Conservation (phyloP, 139 green algal genomes). For the Coelastrella sp. region DNA sequence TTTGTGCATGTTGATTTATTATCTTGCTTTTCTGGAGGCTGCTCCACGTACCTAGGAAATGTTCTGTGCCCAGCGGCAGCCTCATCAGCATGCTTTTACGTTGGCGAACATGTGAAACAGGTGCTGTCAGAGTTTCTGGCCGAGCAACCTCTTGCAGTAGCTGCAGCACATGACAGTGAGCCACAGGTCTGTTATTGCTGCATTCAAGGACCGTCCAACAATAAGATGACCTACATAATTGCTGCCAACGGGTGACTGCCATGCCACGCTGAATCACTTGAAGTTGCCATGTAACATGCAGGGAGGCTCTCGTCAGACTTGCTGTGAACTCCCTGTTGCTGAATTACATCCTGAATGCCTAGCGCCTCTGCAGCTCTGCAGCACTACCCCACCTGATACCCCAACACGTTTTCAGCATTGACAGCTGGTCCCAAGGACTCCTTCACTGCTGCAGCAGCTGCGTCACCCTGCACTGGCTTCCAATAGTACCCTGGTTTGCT, state of each 20-base stretch:
- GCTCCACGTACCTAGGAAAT: conserved; percentile 26
- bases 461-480: conserved; percentile 29
- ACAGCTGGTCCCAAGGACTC: background rate
- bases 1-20: background rate
- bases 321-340: background rate
- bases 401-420: background rate
- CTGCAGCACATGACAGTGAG: background rate
- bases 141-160: conserved; percentile 30
- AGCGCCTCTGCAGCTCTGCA: background rate
- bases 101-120: background rate
- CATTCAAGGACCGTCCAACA: background rate
- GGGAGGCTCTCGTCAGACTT: too few relatives aligned
- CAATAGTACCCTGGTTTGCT: conserved; percentile 37
- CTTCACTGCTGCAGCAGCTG: conserved; percentile 14
- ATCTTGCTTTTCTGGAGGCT: too few relatives aligned
- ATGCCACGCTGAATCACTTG: too few relatives aligned
- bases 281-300: too few relatives aligned
- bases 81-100: conserved; percentile 44
- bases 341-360: background rate
- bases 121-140: background rate
- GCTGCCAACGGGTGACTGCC: too few relatives aligned
- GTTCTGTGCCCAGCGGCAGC: conserved; percentile 37
- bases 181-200: background rate
- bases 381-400: conserved; percentile 10
- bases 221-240: too few relatives aligned